Base-by-base conservation (phyloP, 495 filamentous ascomycete genomes). In the Penicillium paradoxum region DNA sequence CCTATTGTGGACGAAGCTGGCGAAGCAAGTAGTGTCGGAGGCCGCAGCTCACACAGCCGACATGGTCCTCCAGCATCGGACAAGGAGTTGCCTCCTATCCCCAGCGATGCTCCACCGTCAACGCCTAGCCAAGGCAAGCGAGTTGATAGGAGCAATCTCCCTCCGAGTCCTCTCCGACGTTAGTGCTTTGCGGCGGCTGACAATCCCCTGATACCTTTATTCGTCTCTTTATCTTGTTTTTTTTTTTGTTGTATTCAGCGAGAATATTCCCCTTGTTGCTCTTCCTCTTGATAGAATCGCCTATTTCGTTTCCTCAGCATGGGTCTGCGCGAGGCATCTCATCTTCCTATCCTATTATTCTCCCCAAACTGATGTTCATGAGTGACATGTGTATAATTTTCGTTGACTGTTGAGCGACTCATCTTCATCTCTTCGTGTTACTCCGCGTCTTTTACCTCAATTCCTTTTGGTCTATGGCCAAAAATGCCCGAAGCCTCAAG, bases 1-100 rank as follows among this genome's bases (percentile, higher is more conserved):
- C 93, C 93, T 1, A 86, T 97, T 43, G 89, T 98, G 7, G 90
- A 96, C 49, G 93, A 98, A 73, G 86, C 85, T 22, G 87, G 84
- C 11, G 93, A 97, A 68, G 87, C 82, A 15, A 81, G 79, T 4
- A 91, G 87, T 49, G 82, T 84, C 17, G 83, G 85, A 3, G 80
- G 82, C 40, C 68, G 70, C 15, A 73, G 70, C 49, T 65, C 66
- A 54, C 66, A 69, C 49, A 73, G 70, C 53, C 66, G 64, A 51
- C 57, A 66, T 29, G 65, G 67, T 11, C 64, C 53, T 30, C 58
- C 66, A 13, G 55, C 51, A 18, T 41, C 56, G 37, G 79, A 83
- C 29, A 83, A 84, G 62, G 78, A 75, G 6, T 54, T 84, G 8
- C 81, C 82, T 10, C 75, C 80, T 6, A 58, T 81, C 13, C 81